Base-by-base conservation (phyloP, 75 land plant genomes). In the Selaginella tamariscina region DNA sequence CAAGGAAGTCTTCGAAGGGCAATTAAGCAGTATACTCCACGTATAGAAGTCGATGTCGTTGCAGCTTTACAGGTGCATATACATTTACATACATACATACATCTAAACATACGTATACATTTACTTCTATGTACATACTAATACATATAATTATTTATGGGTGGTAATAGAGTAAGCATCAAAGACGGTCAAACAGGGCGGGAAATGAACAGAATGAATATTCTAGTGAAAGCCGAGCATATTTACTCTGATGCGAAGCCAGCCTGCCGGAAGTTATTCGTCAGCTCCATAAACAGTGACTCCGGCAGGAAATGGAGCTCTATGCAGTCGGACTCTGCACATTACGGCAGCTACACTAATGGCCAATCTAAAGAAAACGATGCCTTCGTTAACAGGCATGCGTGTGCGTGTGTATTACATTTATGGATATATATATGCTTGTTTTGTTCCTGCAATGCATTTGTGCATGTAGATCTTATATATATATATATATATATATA, bases 231-330 rank as follows among this genome's bases (percentile, higher is more conserved):
- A 69, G 74, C 23, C 66, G 71, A 69, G 39, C 66, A 29, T 31
- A 28, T 56, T 68, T 11, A 28, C 75, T 30, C 26, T 62, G 18
- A 31, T 81, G 68, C 89, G 82, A 32, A 74, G 67, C 71, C 85
- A 85, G 31, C 69, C 69, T 60, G 66, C 69, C 60, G 85, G 87
- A 29, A 78, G 84, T 49, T 88, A 95, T 77, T 85, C 89, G 26
- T 56, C 86, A 83, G 86, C 56, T 88, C 99, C 1, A 20, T 87
- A 59, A 86, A 87, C 55, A 28, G 73, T 72, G 96, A 85, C 33
- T 70, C 82, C 65, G 87, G 80, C 15, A 76, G 81, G 68, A 94
- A 89, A 68, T 85, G 88, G 88, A 79, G 67, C 74, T 78, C 85
- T 60, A 30, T 59, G 64, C 88, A 86, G 5, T 30, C 70, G 27